Conservation (phyloP, 2,329 filamentous ascomycete genomes). For the Phialocephala subalpina region DNA sequence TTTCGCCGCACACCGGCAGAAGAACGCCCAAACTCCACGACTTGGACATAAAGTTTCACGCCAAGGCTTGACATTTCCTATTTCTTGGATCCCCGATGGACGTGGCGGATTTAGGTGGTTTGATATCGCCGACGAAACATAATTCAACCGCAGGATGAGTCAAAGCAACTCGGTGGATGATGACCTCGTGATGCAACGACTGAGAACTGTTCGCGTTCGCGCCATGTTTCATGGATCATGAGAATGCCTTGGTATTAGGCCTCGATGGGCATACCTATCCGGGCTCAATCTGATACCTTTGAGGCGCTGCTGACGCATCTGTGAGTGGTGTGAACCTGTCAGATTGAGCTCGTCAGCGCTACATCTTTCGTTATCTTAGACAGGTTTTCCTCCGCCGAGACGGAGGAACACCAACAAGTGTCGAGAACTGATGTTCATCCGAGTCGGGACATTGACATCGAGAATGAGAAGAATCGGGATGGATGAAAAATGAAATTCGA, state of each 20-base stretch:
- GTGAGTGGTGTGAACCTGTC: neutral
- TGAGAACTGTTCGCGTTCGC: neutral
- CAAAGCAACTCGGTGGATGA: neutral
- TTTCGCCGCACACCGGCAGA: conserved; percentile 2
- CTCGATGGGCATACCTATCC: neutral
- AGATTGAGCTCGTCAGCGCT: too few species aligned
- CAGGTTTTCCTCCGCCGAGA: neutral
- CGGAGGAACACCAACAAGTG: neutral
- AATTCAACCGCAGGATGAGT: neutral
- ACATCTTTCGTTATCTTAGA: too few species aligned
- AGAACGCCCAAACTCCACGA: neutral
- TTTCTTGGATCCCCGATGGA: neutral
- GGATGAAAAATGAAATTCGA: neutral
- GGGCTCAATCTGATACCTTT: neutral
- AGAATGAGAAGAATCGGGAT: neutral
- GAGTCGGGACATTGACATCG: neutral
- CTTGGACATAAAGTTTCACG: neutral
- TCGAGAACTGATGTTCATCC: neutral
- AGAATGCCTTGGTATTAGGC: neutral
- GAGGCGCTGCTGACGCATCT: neutral
- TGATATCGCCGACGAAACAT: neutral
- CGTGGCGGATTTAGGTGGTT: neutral
- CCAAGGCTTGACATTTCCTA: conserved; percentile 2
- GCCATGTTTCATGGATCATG: neutral
- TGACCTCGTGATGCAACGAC: neutral